These are phyloP conservation scores for Triticum monococcum DNA, from an alignment of 176 grass and related monocot genomes.

Conservation along the genomic window DNA sequence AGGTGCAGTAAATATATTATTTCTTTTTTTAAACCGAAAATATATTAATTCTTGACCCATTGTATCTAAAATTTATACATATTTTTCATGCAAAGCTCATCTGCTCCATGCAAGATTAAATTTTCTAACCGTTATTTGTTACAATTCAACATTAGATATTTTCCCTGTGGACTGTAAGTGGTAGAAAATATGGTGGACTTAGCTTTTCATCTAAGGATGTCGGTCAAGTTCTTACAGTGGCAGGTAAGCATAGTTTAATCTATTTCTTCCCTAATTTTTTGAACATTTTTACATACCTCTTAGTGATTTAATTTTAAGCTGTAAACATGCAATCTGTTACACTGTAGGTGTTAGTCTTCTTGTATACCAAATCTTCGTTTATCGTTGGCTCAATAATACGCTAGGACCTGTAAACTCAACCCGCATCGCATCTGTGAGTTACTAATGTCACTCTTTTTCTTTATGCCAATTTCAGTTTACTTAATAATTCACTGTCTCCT, in stretches of 20 bases:
- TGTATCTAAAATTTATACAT: not conserved
- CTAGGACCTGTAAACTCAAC: slow-evolving; percentile 55
- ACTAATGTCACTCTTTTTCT: not conserved
- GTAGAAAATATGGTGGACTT: slow-evolving; percentile 35
- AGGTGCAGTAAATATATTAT: not conserved
- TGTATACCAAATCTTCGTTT: slow-evolving; percentile 72
- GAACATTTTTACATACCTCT: not conserved
- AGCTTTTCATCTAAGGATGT: slow-evolving; percentile 54
- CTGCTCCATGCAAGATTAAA: not conserved
- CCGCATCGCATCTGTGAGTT: slow-evolving; percentile 56
- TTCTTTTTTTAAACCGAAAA: not conserved
- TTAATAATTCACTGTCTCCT: not conserved
- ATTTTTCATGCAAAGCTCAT: not conserved
- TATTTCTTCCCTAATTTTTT: not conserved
- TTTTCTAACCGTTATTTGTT: not conserved
- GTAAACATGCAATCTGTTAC: slow-evolving; percentile 8
- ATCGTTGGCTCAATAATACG: slow-evolving; percentile 44
- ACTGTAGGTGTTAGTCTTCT: slow-evolving; percentile 60
- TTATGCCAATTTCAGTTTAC: not conserved
- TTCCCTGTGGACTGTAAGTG: slow-evolving; percentile 87
- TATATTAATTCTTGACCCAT: not conserved
- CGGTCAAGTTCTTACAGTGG: slow-evolving; percentile 67
- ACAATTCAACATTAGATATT: slow-evolving; percentile 62
- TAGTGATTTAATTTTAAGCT: not conserved
- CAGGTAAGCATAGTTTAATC: slow-evolving; percentile 41